Percentiles rank a stretch among this genome's conserved stretches.
Conservation (phyloP, 257 asterid species). For the Solanum stenotomum region DNA sequence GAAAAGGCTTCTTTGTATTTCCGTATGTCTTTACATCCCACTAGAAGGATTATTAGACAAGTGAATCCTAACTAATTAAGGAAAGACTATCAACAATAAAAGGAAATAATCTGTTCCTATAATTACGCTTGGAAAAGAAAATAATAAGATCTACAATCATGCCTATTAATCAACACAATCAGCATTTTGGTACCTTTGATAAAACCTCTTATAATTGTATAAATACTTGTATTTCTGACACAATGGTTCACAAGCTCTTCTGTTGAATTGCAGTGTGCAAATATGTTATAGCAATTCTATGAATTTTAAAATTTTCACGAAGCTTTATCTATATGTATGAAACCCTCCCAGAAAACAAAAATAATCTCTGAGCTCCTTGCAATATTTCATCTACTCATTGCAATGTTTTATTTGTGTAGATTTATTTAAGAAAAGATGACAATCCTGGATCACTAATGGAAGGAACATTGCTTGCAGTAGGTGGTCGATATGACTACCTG, state of each 20-base stretch:
- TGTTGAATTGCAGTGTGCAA: background rate
- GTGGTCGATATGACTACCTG: slow-evolving; percentile 94
- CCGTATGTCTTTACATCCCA: background rate
- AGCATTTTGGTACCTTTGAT: background rate
- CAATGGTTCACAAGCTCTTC: background rate
- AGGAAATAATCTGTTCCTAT: background rate
- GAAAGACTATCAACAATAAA: background rate
- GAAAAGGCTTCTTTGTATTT: background rate
- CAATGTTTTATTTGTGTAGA: slow-evolving; percentile 20
- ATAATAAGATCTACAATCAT: background rate
- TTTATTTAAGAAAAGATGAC: slow-evolving; percentile 59
- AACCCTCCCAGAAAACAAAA: background rate
- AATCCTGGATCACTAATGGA: slow-evolving; percentile 54
- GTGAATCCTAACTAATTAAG: background rate
- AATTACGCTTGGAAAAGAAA: background rate
- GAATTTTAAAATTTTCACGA: background rate
- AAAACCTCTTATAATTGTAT: background rate
- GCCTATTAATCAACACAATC: background rate
- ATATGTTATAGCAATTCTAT: background rate
- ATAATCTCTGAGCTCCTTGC: background rate
- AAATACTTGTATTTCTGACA: background rate
- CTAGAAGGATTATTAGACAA: background rate
- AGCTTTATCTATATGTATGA: background rate
- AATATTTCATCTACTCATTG: background rate
- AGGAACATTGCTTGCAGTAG: slow-evolving; percentile 90